Percentiles rank a stretch among this genome's conserved stretches.
Conservation (phyloP, 164 flowering plant species). For the Berberis vulgaris region DNA sequence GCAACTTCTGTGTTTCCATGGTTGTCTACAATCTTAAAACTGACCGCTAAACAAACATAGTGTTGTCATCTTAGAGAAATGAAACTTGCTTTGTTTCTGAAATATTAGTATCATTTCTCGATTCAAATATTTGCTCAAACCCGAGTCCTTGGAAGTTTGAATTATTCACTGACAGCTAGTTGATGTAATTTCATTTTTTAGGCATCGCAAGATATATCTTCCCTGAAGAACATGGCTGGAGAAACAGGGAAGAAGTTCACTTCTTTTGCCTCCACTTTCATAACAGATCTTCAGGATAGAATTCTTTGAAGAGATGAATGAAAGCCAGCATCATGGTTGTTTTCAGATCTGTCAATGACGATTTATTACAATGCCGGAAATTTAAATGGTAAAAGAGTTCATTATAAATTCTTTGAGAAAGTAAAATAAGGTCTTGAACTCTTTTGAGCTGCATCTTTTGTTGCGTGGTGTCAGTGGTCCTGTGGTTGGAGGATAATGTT, state of each 20-base stretch:
- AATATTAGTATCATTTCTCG: no score
- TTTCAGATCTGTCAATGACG: conserved; percentile 2
- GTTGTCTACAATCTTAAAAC: no score
- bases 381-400: conserved; percentile 25
- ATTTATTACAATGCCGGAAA: conserved; percentile 9
- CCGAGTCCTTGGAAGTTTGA: not conserved
- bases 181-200: conserved; percentile 12
- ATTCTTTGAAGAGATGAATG: conserved; percentile 38
- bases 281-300: conserved; percentile 88
- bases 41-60: not conserved
- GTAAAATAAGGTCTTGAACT: conserved; percentile 18
- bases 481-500: not conserved
- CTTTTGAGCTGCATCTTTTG: not conserved
- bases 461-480: not conserved
- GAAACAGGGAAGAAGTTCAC: conserved; percentile 93
- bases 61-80: not conserved
- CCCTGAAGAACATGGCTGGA: conserved; percentile 88
- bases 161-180: not conserved
- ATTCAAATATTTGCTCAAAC: no score
- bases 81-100: no score
- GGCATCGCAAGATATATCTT: conserved; percentile 91
- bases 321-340: not conserved
- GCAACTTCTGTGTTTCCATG: not conserved
- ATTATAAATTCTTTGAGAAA: conserved; percentile 20
- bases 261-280: conserved; percentile 64